Base-by-base conservation (phyloP, 306 rosid species). In the Ziziphus jujuba region DNA sequence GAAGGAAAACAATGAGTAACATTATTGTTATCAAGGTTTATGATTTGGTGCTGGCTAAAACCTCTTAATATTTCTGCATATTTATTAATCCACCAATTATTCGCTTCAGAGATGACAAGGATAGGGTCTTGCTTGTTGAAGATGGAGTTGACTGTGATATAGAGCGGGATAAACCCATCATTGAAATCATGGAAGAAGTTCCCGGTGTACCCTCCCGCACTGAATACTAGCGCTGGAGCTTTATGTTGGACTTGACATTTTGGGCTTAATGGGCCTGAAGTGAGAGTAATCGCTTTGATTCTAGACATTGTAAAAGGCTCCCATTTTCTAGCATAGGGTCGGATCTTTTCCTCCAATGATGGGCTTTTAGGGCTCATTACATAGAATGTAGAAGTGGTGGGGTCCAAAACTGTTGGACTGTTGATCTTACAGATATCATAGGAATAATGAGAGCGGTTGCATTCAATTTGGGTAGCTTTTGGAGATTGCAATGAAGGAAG, bases 111-210 rank as follows among this genome's bases (percentile, higher is more conserved):
- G 20, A 87, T 56, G 44, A 80, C 83, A 1, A 84, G 70, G 49
- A 84, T 61, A 0, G 73, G 9, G 0, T 54, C 40, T 40, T 67
- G 80, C 6, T 62, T 31, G 2, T 17, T 35, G 5, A 74, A 38
- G 22, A 82, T 1, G 0, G 86, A 54, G 3, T 80, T 60, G 69
- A 67, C 2, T 13, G 78, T 77, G 66, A 82, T 79, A 71, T 22
- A 85, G 44, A 79, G 69, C 0, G 84, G 90, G 45, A 82, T 68
- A 69, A 85, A 61, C 6, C 81, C 90, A 11, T 82, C 85, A 6
- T 61, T 79, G 68, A 85, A 79, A 14, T 79, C 90, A 3, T 82
- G 90, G 59, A 59, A 85, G 72, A 82, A 69, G 87, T 82, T 82
- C 2, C 83, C 81, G 16, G 84, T 71, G 80, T 77, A 74, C 56